Percentiles rank a stretch among this genome's conserved stretches.
These are phyloP conservation scores for Huiozyma sinensis DNA, from an alignment of 805 yeast species.

Conservation along the genomic window DNA sequence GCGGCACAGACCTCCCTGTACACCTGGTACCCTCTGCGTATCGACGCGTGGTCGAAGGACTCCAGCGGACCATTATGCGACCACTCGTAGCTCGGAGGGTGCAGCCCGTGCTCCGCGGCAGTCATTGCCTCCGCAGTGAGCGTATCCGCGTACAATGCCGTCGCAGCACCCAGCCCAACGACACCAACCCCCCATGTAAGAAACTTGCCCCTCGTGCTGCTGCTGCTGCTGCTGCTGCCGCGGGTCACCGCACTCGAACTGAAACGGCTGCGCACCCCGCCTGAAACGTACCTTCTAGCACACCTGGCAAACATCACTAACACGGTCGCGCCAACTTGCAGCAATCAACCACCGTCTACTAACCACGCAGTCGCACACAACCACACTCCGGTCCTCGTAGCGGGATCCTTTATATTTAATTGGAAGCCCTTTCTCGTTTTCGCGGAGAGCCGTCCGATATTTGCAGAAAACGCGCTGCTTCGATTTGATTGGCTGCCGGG, in stretches of 20 bases:
- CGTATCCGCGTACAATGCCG: constrained; percentile 70
- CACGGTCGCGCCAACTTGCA: too few species aligned
- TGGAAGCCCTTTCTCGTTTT: too few species aligned
- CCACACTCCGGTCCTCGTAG: not conserved
- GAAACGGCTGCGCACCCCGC: not conserved
- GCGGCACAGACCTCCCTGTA: constrained; percentile 99
- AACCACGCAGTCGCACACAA: not conserved
- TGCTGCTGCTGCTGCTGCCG: not conserved
- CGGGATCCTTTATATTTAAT: too few species aligned
- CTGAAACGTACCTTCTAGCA: not conserved
- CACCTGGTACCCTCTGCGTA: constrained; percentile 98
- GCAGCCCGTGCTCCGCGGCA: constrained; percentile 97
- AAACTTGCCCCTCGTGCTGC: constrained; percentile 5
- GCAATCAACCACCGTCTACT: not conserved
- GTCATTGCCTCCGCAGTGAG: constrained; percentile 88
- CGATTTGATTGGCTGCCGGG: not conserved
- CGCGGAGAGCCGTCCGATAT: too few species aligned
- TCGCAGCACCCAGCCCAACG: constrained; percentile 56
- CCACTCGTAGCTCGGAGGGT: constrained; percentile 90
- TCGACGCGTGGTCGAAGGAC: constrained; percentile 87
- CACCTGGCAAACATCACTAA: too few species aligned
- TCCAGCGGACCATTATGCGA: constrained; percentile 86
- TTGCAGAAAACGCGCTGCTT: not conserved
- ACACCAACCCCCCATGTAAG: constrained; percentile 39
- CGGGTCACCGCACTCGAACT: too few species aligned